A percentile compares a stretch with the other conserved stretches of the same genome.
Evolutionary conservation across 805 yeast genomes (phyloP).

Genomic region (Candida ponderosae): DNA sequence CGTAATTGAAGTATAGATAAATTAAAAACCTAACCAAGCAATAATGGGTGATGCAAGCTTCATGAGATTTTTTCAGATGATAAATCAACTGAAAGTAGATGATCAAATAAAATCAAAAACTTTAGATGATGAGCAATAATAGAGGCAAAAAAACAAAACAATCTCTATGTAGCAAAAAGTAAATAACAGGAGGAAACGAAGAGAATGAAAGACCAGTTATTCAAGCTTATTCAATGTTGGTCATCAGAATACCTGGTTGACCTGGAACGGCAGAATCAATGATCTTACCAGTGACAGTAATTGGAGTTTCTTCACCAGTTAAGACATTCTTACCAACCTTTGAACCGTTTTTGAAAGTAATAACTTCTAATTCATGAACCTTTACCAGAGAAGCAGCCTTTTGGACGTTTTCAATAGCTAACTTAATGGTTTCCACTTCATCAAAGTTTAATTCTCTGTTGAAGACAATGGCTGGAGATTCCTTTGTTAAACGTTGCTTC

Average conservation of each 20-base stretch:
- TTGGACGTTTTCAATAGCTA: slow-evolving; percentile 46
- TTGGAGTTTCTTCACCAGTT: slow-evolving; percentile 62
- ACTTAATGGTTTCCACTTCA: slow-evolving; percentile 61
- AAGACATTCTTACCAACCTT: slow-evolving; percentile 54
- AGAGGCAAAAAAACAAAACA: too few relatives aligned
- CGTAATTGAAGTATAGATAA: too few relatives aligned
- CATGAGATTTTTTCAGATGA: too few relatives aligned
- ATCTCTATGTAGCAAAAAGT: too few relatives aligned
- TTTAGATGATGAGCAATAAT: too few relatives aligned
- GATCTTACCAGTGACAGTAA: slow-evolving; percentile 55
- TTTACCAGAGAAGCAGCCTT: slow-evolving; percentile 55
- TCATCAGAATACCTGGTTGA: slow-evolving; percentile 76
- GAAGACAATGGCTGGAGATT: slow-evolving; percentile 72
- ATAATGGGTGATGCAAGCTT: too few relatives aligned
- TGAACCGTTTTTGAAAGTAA: slow-evolving; percentile 58
- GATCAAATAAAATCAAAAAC: too few relatives aligned
- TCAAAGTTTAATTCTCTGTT: slow-evolving; percentile 81
- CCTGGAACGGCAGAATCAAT: slow-evolving; percentile 89
- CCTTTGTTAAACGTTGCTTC: slow-evolving; percentile 70
- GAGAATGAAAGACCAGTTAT: too few relatives aligned
- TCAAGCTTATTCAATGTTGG: slow-evolving; percentile 40
- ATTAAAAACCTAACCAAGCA: too few relatives aligned
- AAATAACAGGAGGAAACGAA: too few relatives aligned
- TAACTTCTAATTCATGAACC: slow-evolving; percentile 49
- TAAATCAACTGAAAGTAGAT: too few relatives aligned